Evolutionary conservation across 768 basidiomycete species (phyloP), one percentile per base, ranked within the genome.

Genomic region (Leccinum ochraceum): DNA sequence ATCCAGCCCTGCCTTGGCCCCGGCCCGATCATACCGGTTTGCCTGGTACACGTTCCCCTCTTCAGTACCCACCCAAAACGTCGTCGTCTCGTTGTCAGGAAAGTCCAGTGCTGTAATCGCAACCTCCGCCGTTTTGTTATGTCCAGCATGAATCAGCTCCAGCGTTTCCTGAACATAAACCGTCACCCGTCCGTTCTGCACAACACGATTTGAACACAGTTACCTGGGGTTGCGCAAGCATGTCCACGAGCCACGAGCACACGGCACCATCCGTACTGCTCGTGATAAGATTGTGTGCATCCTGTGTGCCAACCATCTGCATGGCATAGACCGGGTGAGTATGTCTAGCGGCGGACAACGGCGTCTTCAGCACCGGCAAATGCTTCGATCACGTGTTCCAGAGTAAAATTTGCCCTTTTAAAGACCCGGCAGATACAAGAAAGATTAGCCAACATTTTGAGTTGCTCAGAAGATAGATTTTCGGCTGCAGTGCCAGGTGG

Each of bases 331-430:
- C 93, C 0, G 97, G 97, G 75, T 99, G 96, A 4, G 97, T 98
- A 71, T 99, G 97, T 0, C 97, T 97, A 28, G 94, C 88, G 2
- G 95, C 94, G 16, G 95, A 97, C 44, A 98, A 76, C 0, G 97
- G 97, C 5, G 97, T 97, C 78, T 98, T 99, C 53, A 98, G 80
- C 3, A 98, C 94, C 0, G 97, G 97, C 2, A 98, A 79, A 71
- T 97, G 94, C 72, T 96, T 96, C 2, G 95, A 93, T 53, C 97
- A 87, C 8, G 95, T 98, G 70, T 99, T 97, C 97, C 97, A 99
- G 0, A 98, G 83, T 28, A 99, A 79, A 62, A 99, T 95, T 77
- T 99, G 97, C 26, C 26, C 26, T 26, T 26, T 26, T 26, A 26
- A 28, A 28, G 26, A 28, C 1, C 26, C 26, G 26, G 26, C 26